A percentile compares a stretch with the other conserved stretches of the same genome.
These are phyloP conservation scores for Grigorovia jiainica DNA, from an alignment of 805 yeast genomes.

Conservation along the genomic window DNA sequence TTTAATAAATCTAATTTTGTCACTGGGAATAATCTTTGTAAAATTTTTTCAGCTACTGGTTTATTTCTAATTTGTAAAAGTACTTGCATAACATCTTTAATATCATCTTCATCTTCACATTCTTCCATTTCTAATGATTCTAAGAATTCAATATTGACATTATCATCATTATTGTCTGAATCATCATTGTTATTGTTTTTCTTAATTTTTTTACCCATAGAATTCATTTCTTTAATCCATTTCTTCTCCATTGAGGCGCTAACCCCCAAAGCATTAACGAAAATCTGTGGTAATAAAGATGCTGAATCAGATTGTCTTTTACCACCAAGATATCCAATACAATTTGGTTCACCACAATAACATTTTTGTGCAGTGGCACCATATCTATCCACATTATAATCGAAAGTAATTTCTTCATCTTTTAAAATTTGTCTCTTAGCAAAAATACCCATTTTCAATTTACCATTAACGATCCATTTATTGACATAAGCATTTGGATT, in stretches of 20 bases:
- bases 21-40: constrained; percentile 51
- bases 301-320: constrained; percentile 94
- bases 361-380: constrained; percentile 94
- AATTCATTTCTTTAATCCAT: constrained; percentile 56
- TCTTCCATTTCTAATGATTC: constrained; percentile 46
- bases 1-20: constrained; percentile 37
- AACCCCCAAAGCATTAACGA: constrained; percentile 81
- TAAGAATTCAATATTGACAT: constrained; percentile 57
- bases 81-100: constrained; percentile 71
- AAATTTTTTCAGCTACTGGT: constrained; percentile 52
- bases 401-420: constrained; percentile 82
- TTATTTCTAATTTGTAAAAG: constrained; percentile 67
- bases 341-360: constrained; percentile 86
- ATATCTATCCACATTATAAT: constrained; percentile 88
- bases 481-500: constrained; percentile 91
- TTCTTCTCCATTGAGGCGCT: constrained; percentile 55
- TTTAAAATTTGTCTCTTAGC: constrained; percentile 59
- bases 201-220: constrained; percentile 33
- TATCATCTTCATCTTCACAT: constrained; percentile 42
- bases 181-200: constrained; percentile 30
- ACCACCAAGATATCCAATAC: constrained; percentile 92
- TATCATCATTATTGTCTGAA: constrained; percentile 30
- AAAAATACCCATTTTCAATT: constrained; percentile 89
- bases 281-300: constrained; percentile 67
- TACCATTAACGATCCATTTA: constrained; percentile 93